Conservation (phyloP, 306 rosid species). For the Prosopis cineraria region DNA sequence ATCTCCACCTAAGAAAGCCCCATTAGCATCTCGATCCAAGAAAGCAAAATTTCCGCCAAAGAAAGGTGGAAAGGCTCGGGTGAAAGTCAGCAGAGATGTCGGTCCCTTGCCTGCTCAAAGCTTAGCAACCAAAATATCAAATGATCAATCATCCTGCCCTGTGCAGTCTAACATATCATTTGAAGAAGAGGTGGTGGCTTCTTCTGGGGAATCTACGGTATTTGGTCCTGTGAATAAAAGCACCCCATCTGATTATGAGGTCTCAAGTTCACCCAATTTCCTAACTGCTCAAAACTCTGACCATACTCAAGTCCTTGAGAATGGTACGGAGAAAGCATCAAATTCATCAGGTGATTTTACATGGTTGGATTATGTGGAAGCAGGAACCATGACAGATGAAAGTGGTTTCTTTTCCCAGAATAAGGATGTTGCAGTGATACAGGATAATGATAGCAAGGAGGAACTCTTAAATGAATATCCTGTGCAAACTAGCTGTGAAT, state of each 20-base stretch:
- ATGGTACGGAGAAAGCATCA: constrained; percentile 48
- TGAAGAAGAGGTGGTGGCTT: constrained; percentile 39
- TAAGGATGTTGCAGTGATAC: constrained; percentile 40
- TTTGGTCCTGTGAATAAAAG: constrained; percentile 43
- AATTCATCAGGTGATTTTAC: constrained; percentile 45
- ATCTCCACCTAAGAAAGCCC: constrained; percentile 62
- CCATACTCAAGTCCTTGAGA: constrained; percentile 46
- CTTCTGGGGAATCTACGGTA: constrained; percentile 40
- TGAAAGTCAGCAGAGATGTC: constrained; percentile 52
- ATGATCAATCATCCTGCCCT: constrained; percentile 49
- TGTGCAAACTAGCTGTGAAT: constrained; percentile 46
- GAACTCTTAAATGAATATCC: constrained; percentile 38
- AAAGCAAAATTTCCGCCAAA: constrained; percentile 74
- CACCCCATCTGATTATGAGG: constrained; percentile 41
- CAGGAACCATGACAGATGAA: constrained; percentile 42
- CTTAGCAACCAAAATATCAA: constrained; percentile 45
- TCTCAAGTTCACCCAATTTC: constrained; percentile 38
- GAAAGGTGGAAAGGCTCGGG: constrained; percentile 61
- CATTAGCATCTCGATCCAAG: constrained; percentile 54
- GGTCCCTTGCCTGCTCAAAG: constrained; percentile 44
- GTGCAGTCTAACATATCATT: constrained; percentile 35
- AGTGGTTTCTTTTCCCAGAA: constrained; percentile 41
- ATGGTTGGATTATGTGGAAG: constrained; percentile 86
- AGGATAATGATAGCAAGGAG: constrained; percentile 46
- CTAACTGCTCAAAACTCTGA: constrained; percentile 51